Percentiles rank a stretch among this genome's conserved stretches.
Conservation (phyloP, 257 asterid species). For the Ajuga chamaepitys region DNA sequence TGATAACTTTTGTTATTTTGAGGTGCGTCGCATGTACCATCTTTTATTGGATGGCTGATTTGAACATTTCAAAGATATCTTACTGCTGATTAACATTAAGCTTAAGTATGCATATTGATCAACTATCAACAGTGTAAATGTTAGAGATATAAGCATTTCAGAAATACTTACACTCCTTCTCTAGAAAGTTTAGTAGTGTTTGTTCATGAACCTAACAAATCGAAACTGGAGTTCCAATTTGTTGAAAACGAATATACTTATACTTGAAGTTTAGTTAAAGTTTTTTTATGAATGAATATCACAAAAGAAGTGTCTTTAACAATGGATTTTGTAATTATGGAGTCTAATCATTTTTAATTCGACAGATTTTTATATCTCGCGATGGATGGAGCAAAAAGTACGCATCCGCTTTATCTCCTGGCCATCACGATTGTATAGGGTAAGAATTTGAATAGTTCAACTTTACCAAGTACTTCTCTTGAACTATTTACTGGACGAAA, state of each 20-base stretch:
- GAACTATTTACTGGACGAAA: not conserved
- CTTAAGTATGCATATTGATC: too few species aligned
- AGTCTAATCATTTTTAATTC: too few species aligned
- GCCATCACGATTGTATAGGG: slow-evolving; percentile 88
- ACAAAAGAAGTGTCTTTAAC: not conserved
- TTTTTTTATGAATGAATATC: not conserved
- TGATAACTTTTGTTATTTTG: too few species aligned
- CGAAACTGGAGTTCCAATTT: not conserved
- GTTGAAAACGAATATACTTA: not conserved
- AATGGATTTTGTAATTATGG: slow-evolving; percentile 5
- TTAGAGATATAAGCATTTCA: not conserved
- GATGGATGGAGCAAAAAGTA: slow-evolving; percentile 90
- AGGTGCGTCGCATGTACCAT: too few species aligned
- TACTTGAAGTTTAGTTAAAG: too few species aligned
- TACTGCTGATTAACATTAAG: too few species aligned
- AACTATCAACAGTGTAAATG: too few species aligned
- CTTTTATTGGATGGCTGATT: too few species aligned
- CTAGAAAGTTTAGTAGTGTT: not conserved
- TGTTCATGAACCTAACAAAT: not conserved
- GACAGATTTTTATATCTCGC: slow-evolving; percentile 89
- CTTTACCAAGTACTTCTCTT: not conserved
- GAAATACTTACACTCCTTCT: not conserved
- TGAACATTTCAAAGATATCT: too few species aligned
- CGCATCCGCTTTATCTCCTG: slow-evolving; percentile 88
- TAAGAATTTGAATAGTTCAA: slow-evolving; percentile 40